These are phyloP conservation scores for Populus hybrid DNA, from an alignment of 441 rosid species.

Conservation along the genomic window DNA sequence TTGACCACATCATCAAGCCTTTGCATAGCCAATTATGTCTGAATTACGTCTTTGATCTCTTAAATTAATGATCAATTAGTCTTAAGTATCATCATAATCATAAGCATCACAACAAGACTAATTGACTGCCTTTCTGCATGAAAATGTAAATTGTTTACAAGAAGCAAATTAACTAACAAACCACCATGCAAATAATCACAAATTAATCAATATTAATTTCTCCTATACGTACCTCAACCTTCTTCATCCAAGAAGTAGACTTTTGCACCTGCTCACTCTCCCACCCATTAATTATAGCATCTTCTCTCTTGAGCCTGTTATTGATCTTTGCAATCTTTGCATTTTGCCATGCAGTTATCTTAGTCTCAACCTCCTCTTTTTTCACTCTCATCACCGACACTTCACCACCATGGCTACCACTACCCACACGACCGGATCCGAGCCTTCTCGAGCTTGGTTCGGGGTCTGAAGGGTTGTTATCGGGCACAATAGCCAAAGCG, in stretches of 20 bases:
- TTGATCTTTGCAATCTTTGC: slow-evolving; percentile 77
- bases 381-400: slow-evolving; percentile 75
- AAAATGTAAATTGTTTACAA: neutral
- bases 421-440: slow-evolving; percentile 17
- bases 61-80: neutral
- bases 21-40: neutral
- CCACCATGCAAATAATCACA: neutral
- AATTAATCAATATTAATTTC: neutral
- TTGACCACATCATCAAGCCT: slow-evolving; percentile 1
- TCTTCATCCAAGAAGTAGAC: slow-evolving; percentile 82
- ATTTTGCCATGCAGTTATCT: slow-evolving; percentile 91
- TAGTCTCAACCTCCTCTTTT: slow-evolving; percentile 83
- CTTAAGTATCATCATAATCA: neutral
- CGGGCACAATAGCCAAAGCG: slow-evolving; percentile 89
- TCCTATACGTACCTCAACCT: slow-evolving; percentile 60
- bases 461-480: slow-evolving; percentile 29
- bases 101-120: neutral
- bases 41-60: neutral
- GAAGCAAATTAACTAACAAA: neutral
- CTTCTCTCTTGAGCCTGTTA: slow-evolving; percentile 89
- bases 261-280: slow-evolving; percentile 74
- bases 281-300: slow-evolving; percentile 85
- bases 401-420: slow-evolving; percentile 24
- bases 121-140: neutral
- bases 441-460: slow-evolving; percentile 21